Percentiles rank a stretch among this genome's conserved stretches.
Conservation (phyloP, 164 flowering plant genomes). For the Magnolia officinalis region DNA sequence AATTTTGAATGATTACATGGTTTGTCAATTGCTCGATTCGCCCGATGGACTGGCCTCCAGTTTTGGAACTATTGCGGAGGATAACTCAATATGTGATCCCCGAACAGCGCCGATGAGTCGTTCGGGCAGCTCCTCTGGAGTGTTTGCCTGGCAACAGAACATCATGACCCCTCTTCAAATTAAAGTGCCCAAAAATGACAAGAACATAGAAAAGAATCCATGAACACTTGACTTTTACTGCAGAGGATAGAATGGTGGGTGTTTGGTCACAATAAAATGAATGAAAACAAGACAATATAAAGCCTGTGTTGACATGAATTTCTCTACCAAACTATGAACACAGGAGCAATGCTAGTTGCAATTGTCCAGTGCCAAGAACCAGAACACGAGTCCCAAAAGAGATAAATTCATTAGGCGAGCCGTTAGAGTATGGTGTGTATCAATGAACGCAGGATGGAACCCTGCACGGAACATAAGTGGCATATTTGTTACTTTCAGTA, state of each 20-base stretch:
- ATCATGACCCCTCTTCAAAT: not conserved
- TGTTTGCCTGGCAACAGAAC: slow-evolving; percentile 60
- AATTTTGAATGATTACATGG: slow-evolving; percentile 2
- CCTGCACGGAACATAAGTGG: too few relatives aligned
- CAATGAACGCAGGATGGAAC: not conserved
- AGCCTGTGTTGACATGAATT: not conserved
- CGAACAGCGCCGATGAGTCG: slow-evolving; percentile 88
- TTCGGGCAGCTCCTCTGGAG: slow-evolving; percentile 84
- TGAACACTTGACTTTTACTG: not conserved
- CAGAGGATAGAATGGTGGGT: not conserved
- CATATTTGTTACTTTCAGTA: too few relatives aligned
- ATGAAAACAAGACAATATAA: not conserved
- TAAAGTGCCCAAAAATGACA: not conserved
- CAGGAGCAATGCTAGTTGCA: not conserved
- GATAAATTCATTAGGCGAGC: not conserved
- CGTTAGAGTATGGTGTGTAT: not conserved
- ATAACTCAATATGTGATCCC: slow-evolving; percentile 77
- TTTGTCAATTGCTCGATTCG: slow-evolving; percentile 17
- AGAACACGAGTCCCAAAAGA: not conserved
- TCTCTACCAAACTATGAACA: not conserved
- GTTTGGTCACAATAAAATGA: not conserved
- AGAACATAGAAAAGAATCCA: not conserved
- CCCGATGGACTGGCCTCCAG: slow-evolving; percentile 41
- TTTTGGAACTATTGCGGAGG: slow-evolving; percentile 73
- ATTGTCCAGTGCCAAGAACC: not conserved